Base-by-base conservation (phyloP, 1,284 basidiomycete species). In the Cryptococcus neoformans region DNA sequence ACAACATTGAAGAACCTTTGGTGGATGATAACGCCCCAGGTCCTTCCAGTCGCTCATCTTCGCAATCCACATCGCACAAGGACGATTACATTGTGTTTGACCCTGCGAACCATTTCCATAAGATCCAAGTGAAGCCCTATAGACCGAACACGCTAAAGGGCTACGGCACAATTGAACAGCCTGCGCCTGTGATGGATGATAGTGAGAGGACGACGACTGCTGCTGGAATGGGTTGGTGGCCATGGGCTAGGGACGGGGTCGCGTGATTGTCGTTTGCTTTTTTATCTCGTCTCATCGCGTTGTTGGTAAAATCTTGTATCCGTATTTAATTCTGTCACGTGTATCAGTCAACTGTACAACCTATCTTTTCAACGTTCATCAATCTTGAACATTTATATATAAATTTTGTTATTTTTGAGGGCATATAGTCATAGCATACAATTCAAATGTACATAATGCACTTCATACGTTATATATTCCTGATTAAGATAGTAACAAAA, bases 161-260 rank as follows among this genome's bases (percentile, higher is more conserved):
- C 11, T 59, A 59, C 37, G 57, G 57, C 2, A 16, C 53, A 34
- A 55, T 59, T 34, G 53, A 59, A 39, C 38, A 44, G 17, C 46
- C 49, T 6, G 21, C 11, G 47, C 44, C 39, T 40, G 40, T 55
- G n/a, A 44, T 55, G 28, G 14, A 37, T n/a, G 42, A 53, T 17
- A 51, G 50, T 7, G 44, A 45, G 1, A 46, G 52, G 28, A 28
- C 28, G 28, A 28, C 28, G 28, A 28, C 28, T 28, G 52, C 37
- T 17, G 37, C 35, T 35, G n/a, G 44, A 28, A 17, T n/a, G 41
- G 44, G 28, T 12, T 53, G 52, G 52, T 53, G 42, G 44, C 44
- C 44, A 10, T 53, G 42, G 36, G 47, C 41, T 12, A 35, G 38
- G 14, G 40, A 45, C 28, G 53, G 53, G 35, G 47, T 40, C 8